Evolutionary conservation across 345 rosid species (phyloP).

Genomic region (Gossypioides kirkii): DNA sequence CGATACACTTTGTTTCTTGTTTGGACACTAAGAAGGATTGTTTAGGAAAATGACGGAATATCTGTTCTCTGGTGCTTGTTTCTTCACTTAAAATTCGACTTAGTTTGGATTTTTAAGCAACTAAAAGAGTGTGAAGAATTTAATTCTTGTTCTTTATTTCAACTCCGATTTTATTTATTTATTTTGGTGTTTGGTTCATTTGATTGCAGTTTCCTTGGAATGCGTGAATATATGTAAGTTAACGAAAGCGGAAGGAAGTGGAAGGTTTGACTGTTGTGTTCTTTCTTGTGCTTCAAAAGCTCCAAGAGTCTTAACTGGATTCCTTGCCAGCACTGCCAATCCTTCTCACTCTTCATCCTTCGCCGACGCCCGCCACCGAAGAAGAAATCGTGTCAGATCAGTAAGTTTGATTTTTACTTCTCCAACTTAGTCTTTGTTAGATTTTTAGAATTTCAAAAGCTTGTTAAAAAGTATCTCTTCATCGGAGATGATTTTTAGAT

Average conservation of each 20-base stretch:
- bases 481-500: neutral
- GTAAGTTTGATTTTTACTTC: neutral
- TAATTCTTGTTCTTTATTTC: neutral
- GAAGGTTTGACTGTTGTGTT: conserved; percentile 63
- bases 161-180: neutral
- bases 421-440: neutral
- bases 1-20: conserved; percentile 4
- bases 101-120: neutral
- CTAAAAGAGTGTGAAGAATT: neutral
- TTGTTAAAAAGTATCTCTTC: neutral
- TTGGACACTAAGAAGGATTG: conserved; percentile 15
- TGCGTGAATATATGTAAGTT: conserved; percentile 76
- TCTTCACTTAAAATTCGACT: neutral
- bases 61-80: neutral
- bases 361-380: conserved; percentile 30
- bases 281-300: conserved; percentile 90
- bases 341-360: conserved; percentile 44
- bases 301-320: conserved; percentile 83
- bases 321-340: conserved; percentile 77
- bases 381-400: conserved; percentile 6
- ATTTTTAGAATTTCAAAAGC: neutral
- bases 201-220: conserved; percentile 67
- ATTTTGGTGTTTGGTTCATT: conserved; percentile 8
- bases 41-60: conserved; percentile 10
- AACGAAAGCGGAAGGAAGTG: conserved; percentile 64